Conservation (phyloP, 257 asterid genomes). For the Fraxinus quadrangulata region DNA sequence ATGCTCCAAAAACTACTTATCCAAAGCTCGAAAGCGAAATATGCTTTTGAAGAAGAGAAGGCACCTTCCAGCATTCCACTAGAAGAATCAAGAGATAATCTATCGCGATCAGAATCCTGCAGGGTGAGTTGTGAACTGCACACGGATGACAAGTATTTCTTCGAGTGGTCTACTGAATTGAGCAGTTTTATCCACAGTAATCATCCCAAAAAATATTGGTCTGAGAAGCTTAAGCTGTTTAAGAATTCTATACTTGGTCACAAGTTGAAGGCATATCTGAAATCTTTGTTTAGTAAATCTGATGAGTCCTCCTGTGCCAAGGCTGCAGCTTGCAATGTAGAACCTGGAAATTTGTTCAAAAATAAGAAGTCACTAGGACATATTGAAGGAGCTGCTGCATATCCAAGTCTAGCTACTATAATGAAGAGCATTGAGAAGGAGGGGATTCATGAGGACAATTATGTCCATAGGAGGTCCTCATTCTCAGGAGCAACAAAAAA, state of each 20-base stretch:
- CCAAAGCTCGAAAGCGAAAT: slow-evolving; percentile 25
- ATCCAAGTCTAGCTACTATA: too few relatives aligned
- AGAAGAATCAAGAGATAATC: too few relatives aligned
- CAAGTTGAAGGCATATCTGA: slow-evolving; percentile 49
- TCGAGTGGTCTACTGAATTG: slow-evolving; percentile 71
- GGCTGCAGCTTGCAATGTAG: neutral
- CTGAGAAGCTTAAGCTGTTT: slow-evolving; percentile 45
- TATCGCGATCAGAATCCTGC: too few relatives aligned
- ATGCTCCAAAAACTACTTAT: slow-evolving; percentile 57
- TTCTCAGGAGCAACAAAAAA: neutral
- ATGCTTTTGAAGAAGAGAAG: slow-evolving; percentile 9
- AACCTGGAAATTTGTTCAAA: slow-evolving; percentile 37
- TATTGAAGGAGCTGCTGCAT: neutral
- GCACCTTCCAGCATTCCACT: slow-evolving; percentile 1
- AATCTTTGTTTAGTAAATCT: slow-evolving; percentile 9
- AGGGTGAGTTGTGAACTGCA: too few relatives aligned
- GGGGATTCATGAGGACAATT: too few relatives aligned
- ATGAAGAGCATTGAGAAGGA: too few relatives aligned
- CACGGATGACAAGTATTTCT: slow-evolving; percentile 49
- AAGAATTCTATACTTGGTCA: slow-evolving; percentile 33
- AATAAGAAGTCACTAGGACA: slow-evolving; percentile 38
- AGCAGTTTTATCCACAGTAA: slow-evolving; percentile 36
- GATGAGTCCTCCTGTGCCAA: neutral
- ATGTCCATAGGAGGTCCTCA: slow-evolving; percentile 37
- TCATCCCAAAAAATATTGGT: slow-evolving; percentile 49